A percentile compares a stretch with the other conserved stretches of the same genome.
Evolutionary conservation across 177 flowering plant species (phyloP).

Genomic region (Vitis hybrid): DNA sequence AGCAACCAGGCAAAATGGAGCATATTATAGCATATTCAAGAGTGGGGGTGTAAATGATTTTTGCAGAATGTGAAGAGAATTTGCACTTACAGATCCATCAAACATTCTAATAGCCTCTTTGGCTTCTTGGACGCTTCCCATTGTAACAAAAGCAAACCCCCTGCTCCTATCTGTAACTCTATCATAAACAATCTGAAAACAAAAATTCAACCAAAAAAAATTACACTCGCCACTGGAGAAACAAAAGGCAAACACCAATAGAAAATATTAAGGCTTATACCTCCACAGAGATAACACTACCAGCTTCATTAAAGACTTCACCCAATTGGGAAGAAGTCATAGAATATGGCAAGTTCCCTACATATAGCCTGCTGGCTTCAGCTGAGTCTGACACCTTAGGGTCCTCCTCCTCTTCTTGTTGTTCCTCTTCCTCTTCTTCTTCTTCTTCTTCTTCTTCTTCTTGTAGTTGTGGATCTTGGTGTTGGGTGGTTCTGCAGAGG

Average conservation of each 20-base stretch:
- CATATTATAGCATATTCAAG: not conserved
- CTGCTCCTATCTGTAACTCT: constrained; percentile 89
- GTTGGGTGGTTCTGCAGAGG: not conserved
- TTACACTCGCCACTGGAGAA: not conserved
- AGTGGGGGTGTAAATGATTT: not conserved
- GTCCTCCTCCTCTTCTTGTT: constrained; percentile 19
- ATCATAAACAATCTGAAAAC: constrained; percentile 70
- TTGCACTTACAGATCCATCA: constrained; percentile 78
- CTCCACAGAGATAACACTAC: constrained; percentile 63
- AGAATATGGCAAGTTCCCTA: constrained; percentile 82
- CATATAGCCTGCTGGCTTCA: constrained; percentile 55
- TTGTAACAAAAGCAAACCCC: constrained; percentile 87
- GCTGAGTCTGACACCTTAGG: constrained; percentile 6
- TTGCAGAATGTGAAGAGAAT: not conserved
- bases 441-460: constrained; percentile 26
- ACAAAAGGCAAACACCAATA: not conserved
- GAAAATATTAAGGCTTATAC: constrained; percentile 23
- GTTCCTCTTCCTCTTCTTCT: constrained; percentile 25
- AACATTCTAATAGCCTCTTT: constrained; percentile 76
- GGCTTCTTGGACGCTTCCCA: constrained; percentile 76
- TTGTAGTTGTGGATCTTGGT: constrained; percentile 21
- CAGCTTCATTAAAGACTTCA: constrained; percentile 70
- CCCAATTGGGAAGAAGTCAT: constrained; percentile 65
- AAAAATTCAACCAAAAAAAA: not conserved
- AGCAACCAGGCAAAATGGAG: not conserved